Evolutionary conservation across 140 eudicot genomes (phyloP).

Genomic region (Ambrosia hybrid): DNA sequence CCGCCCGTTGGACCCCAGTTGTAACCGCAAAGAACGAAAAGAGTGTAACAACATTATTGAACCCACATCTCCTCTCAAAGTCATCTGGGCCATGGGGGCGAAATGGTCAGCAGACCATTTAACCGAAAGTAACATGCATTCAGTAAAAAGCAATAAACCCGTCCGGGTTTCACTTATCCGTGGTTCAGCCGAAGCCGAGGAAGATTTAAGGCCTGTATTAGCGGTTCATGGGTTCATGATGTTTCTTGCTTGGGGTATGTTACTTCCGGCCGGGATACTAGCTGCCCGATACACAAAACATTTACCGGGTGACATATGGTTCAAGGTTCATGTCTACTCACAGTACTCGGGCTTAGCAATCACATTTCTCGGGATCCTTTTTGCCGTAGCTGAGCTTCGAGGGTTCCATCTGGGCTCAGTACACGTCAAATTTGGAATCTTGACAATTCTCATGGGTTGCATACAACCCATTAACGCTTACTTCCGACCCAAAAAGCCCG

Average conservation of each 20-base stretch:
- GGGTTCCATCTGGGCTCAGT: constrained; percentile 58
- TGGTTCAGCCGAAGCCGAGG: constrained; percentile 92
- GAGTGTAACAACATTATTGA: constrained; percentile 89
- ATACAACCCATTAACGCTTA: constrained; percentile 80
- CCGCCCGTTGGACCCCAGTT: constrained; percentile 79
- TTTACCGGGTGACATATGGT: constrained; percentile 81
- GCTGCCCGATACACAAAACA: constrained; percentile 86
- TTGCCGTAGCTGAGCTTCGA: constrained; percentile 93
- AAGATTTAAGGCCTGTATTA: constrained; percentile 81
- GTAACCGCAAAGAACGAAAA: constrained; percentile 54
- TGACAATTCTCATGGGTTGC: constrained; percentile 68
- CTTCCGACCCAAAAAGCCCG: constrained; percentile 75
- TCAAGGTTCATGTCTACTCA: constrained; percentile 71
- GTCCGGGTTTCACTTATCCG: constrained; percentile 75
- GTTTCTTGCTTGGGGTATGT: constrained; percentile 95
- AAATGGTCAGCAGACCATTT: constrained; percentile 74
- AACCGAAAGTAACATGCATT: constrained; percentile 87
- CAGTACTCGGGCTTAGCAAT: constrained; percentile 88
- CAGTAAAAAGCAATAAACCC: constrained; percentile 68
- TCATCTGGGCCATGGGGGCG: constrained; percentile 98
- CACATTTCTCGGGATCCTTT: constrained; percentile 82
- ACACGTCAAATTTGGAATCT: constrained; percentile 78
- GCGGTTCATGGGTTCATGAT: constrained; percentile 96
- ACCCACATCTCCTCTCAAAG: constrained; percentile 79
- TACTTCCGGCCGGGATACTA: constrained; percentile 84